Conservation (phyloP, 371 early-diverging fungal genomes). For the Mucor ambiguus region DNA sequence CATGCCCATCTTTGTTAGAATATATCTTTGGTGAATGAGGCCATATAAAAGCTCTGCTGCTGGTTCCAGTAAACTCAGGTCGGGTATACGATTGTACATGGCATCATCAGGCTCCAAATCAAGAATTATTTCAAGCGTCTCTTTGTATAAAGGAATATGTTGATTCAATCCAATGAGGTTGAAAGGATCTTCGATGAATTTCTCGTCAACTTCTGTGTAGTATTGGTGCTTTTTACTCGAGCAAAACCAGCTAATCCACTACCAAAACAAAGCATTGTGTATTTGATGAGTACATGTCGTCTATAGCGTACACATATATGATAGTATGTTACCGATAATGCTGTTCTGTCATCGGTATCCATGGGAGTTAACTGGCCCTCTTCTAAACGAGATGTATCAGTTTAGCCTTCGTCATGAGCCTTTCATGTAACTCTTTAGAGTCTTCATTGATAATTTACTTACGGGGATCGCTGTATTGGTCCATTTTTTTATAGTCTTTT, state of each 20-base stretch:
- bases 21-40: constrained; percentile 83
- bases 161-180: constrained; percentile 87
- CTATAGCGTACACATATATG: not conserved
- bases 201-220: constrained; percentile 81
- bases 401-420: not conserved
- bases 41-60: constrained; percentile 74
- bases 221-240: constrained; percentile 76
- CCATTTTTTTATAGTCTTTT: not conserved
- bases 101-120: constrained; percentile 73
- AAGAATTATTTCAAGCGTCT: constrained; percentile 82
- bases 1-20: constrained; percentile 77
- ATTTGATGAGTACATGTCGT: not conserved
- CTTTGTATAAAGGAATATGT: constrained; percentile 77
- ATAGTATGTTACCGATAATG: not conserved
- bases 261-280: constrained; percentile 1
- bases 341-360: constrained; percentile 10
- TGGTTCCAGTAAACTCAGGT: constrained; percentile 44
- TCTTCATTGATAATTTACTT: not conserved
- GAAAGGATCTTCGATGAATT: constrained; percentile 91
- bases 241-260: constrained; percentile 95
- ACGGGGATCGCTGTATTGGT: constrained; percentile 15
- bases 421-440: not conserved
- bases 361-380: constrained; percentile 14
- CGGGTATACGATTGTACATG: constrained; percentile 45
- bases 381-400: not conserved